Percentiles rank a stretch among this genome's conserved stretches.
Evolutionary conservation across 2,329 filamentous ascomycete genomes (phyloP).

Genomic region (Talaromyces pinophilus): DNA sequence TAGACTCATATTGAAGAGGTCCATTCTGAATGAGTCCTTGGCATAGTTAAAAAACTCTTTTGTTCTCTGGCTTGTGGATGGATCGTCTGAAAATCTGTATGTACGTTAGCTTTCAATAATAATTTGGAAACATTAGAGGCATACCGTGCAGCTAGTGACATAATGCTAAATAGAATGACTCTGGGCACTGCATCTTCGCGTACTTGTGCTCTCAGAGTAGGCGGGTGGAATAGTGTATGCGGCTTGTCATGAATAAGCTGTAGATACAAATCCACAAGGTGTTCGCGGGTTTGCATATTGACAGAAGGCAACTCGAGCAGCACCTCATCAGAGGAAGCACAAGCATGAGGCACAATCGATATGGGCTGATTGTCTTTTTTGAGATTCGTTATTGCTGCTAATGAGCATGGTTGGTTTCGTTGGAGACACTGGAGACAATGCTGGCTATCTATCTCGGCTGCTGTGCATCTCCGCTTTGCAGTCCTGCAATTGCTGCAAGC

Average conservation of each 20-base stretch:
- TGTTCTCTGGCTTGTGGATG: background rate
- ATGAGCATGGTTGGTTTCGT: constrained; percentile 13
- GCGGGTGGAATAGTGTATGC: constrained; percentile 16
- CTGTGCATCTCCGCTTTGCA: constrained; percentile 14
- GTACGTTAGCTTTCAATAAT: background rate
- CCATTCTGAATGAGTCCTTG: background rate
- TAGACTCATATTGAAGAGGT: background rate
- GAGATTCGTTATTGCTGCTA: background rate
- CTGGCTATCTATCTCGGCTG: constrained; percentile 7
- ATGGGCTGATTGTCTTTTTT: background rate
- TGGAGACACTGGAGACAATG: constrained; percentile 6
- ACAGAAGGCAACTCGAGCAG: background rate
- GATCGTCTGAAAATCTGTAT: background rate
- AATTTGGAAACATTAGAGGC: background rate
- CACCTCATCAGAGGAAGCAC: background rate
- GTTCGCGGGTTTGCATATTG: constrained; percentile 4
- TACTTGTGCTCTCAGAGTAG: constrained; percentile 10
- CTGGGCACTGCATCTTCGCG: background rate
- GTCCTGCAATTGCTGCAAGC: constrained; percentile 13
- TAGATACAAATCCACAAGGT: constrained; percentile 15
- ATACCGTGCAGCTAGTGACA: background rate
- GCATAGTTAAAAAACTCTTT: background rate
- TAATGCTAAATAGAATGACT: background rate
- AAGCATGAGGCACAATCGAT: constrained; percentile 4
- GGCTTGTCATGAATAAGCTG: constrained; percentile 18